Base-by-base conservation (phyloP, 2,329 filamentous ascomycete species). In the Gnomoniopsis smithogilvyi region DNA sequence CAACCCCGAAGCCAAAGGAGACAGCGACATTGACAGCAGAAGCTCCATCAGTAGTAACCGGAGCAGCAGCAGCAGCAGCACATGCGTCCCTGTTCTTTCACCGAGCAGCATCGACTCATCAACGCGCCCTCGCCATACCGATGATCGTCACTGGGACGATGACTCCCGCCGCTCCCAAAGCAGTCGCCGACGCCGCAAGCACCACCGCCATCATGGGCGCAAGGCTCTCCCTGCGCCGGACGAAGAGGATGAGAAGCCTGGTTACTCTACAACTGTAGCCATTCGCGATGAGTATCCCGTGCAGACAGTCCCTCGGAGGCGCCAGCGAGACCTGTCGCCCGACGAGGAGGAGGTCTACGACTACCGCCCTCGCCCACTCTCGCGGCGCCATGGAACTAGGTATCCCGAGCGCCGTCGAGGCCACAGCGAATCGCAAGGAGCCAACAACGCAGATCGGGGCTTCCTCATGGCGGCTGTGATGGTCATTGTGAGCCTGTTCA, bases 401-500 rank as follows among this genome's bases (percentile, higher is more conserved):
- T n/a, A 30, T 19, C 47, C 38, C 14, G 47, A 17, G 47, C 22
- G 15, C 47, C 24, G 17, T 7, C 17, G 47, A 22, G 30, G 38
- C 45, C 49, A 33, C 1, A 36, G 30, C 12, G 12, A 10, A 15
- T 38, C 22, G 11, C 22, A 10, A 15, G 3, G 50, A 15, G 30
- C 8, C 50, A n/a, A 24, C 15, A 30, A 50, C 12, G 38, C 56
- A 17, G 50, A 58, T 17, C 51, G 48, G 56, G 56, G 56, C 6
- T 54, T 58, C 50, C 36, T 54, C 22, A 26, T 58, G 56, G 56
- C 50, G 17, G 56, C 56, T 7, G 56, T 47, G 19, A 43, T 38
- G 47, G 33, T 60, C 30, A 88, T 86, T 51, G 65, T 74, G 69
- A 55, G 61, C 24, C 11, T 58, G 17, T 38, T 58, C 43, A 47